A percentile compares a stretch with the other conserved stretches of the same genome.
phyloP scores from a whole-genome alignment of 805 yeast genomes.

The Cyberlindnera suaveolens region DNA sequence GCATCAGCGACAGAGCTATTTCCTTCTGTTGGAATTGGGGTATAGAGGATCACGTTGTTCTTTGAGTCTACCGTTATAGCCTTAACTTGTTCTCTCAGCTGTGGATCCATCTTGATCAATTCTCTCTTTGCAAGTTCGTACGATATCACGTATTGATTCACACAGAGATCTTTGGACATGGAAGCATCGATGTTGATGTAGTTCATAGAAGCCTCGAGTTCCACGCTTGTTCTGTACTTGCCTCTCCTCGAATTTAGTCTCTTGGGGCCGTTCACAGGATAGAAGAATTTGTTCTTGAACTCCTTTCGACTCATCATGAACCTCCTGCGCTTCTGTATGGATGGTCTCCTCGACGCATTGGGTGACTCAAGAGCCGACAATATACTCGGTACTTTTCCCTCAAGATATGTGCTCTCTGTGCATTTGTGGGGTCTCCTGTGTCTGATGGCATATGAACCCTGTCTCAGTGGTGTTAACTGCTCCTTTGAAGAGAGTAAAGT shows the following conservation, averaged over 20 bases:
- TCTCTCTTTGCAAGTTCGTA: conserved; percentile 8
- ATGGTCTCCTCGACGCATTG: conserved; percentile 9
- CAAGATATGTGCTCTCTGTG: background rate
- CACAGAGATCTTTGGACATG: conserved; percentile 19
- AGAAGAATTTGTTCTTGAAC: conserved; percentile 13
- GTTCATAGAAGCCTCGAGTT: conserved; percentile 18
- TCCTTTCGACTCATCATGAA: conserved; percentile 20
- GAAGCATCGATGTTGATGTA: conserved; percentile 18
- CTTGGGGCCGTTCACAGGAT: conserved; percentile 22
- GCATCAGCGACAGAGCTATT: conserved; percentile 19
- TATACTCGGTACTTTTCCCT: conserved; percentile 19
- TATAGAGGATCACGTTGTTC: conserved; percentile 21
- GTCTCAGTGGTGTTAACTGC: conserved; percentile 1
- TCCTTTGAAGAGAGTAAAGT: conserved; percentile 5
- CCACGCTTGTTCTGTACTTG: conserved; percentile 20
- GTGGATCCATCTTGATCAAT: conserved; percentile 12
- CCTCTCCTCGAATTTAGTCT: conserved; percentile 18
- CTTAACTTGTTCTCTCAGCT: conserved; percentile 6
- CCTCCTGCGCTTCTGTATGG: conserved; percentile 14
- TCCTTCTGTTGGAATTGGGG: conserved; percentile 17
- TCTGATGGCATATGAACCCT: conserved; percentile 2
- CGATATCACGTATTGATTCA: conserved; percentile 12
- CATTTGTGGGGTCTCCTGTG: background rate
- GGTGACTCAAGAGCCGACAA: conserved; percentile 13
- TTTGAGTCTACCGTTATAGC: conserved; percentile 22